phyloP scores from a whole-genome alignment of 2,329 filamentous ascomycete species.

The Xylaria sp. region DNA sequence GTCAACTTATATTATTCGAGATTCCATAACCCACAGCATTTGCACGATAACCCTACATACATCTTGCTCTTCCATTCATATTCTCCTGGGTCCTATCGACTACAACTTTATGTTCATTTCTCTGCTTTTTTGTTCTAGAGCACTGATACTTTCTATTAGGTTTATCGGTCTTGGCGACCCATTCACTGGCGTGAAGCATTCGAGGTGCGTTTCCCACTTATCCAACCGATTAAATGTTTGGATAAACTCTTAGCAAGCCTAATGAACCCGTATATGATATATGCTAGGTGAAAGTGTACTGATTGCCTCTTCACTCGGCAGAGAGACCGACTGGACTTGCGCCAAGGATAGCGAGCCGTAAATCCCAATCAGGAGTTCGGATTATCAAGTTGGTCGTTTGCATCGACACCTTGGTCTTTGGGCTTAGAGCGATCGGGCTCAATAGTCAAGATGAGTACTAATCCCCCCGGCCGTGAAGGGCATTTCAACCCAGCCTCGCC shows the following conservation, averaged over 20 bases:
- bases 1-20: not conserved
- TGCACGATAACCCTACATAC: not conserved
- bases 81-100: not conserved
- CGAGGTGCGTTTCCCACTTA: no score
- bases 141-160: not conserved
- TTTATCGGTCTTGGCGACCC: no score
- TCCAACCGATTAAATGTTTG: no score
- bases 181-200: no score
- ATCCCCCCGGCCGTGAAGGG: slow-evolving; percentile 48
- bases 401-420: not conserved
- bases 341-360: not conserved
- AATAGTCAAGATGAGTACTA: slow-evolving; percentile 36
- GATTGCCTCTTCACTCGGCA: not conserved
- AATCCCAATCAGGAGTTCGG: not conserved
- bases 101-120: not conserved
- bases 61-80: not conserved
- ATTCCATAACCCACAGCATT: not conserved
- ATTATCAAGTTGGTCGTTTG: not conserved
- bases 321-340: not conserved
- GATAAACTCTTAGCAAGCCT: not conserved
- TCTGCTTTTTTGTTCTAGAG: not conserved
- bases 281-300: not conserved
- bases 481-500: slow-evolving; percentile 55
- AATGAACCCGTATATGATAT: not conserved
- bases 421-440: not conserved